phyloP scores from a whole-genome alignment of 1,139 yeast genomes.

The Scheffersomyces illinoinensis region DNA sequence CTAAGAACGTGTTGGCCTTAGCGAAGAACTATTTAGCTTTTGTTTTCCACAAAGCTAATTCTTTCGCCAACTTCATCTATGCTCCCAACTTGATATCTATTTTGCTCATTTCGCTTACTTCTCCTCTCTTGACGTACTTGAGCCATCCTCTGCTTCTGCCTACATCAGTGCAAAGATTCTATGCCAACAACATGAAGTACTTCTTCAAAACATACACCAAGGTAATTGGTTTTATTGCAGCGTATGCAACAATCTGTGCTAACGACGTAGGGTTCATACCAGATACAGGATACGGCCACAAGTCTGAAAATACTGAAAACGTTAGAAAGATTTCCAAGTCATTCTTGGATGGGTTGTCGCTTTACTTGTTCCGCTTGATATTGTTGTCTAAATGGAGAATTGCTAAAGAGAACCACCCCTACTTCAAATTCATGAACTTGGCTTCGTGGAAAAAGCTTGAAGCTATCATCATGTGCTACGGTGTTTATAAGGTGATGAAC shows the following conservation, averaged over 20 bases:
- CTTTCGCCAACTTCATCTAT: constrained; percentile 38
- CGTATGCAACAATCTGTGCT: constrained; percentile 27
- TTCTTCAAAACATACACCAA: constrained; percentile 38
- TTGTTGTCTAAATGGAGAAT: constrained; percentile 47
- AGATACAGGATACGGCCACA: constrained; percentile 21
- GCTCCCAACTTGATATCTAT: constrained; percentile 40
- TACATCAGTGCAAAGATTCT: constrained; percentile 9
- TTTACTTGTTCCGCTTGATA: constrained; percentile 37
- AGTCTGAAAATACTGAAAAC: constrained; percentile 11
- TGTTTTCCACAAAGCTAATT: constrained; percentile 30
- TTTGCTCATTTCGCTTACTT: constrained; percentile 34
- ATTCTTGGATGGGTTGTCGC: constrained; percentile 31
- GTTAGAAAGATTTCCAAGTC: constrained; percentile 27
- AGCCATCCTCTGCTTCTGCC: not conserved
- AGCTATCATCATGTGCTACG: constrained; percentile 36
- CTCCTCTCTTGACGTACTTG: constrained; percentile 26
- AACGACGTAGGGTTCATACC: constrained; percentile 30
- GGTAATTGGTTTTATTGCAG: constrained; percentile 37
- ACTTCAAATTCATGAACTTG: constrained; percentile 24
- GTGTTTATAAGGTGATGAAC: constrained; percentile 43
- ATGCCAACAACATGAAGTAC: constrained; percentile 22
- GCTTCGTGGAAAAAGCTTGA: constrained; percentile 38
- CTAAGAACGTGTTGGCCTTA: constrained; percentile 1
- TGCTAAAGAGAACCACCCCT: constrained; percentile 39
- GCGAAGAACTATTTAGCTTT: constrained; percentile 18